Base-by-base conservation (phyloP, 1,284 basidiomycete genomes). In the Mycena sp. region DNA sequence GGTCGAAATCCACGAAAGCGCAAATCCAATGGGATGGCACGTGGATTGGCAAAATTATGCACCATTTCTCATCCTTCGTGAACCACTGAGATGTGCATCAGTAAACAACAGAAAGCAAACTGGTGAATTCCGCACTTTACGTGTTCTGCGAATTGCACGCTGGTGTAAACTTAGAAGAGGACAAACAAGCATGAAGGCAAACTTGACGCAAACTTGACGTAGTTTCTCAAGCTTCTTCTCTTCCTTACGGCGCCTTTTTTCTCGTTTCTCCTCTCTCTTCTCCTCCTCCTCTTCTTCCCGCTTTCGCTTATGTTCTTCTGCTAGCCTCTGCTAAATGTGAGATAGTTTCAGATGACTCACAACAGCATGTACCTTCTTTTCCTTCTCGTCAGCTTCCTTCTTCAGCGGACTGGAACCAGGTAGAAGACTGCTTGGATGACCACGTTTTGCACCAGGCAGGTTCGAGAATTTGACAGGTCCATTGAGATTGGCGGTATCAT, bases 351-450 rank as follows among this genome's bases (percentile, higher is more conserved):
- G 19, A 44, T 21, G 21, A 26, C 19, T 26, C 3, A 38, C 23
- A 38, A n/a, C 11, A 26, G 11, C 3, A 4, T 29, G 9, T 23
- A 48, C 53, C 53, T 45, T 35, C 23, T 44, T 45, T 45, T 45
- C 32, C 44, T 28, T 23, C 28, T 26, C 23, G 16, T 59, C 50
- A 3, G 19, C 49, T 12, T 10, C 41, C 23, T 53, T 44, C 29
- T 59, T 51, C 6, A 21, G 40, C 1, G 58, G 41, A 46, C 58
- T 51, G 1, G 29, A 10, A 32, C 41, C 58, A 3, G 50, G 49
- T 5, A 59, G 14, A 2, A 59, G 49, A 52, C 58, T 59, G 58
- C 29, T 53, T 2, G n/a, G 40, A 29, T 23, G 58, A 2, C 41
- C 49, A 17, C 16, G 21, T n/a, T 59, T 59, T 1, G 48, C 49